Conservation (phyloP, 805 yeast genomes). For the Ogataea polymorpha region DNA sequence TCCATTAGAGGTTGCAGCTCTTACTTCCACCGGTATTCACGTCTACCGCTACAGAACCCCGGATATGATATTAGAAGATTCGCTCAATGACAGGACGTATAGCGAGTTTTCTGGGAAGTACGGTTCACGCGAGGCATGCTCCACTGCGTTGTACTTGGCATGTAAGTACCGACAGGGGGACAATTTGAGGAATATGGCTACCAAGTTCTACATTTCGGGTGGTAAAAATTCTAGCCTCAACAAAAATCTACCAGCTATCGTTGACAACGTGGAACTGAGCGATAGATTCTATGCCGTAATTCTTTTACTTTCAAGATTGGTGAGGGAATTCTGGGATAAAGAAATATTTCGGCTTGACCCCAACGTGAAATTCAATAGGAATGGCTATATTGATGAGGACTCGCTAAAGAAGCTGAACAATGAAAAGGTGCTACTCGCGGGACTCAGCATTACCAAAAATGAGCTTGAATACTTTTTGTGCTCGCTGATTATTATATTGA, state of each 20-base stretch:
- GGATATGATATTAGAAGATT: conserved; percentile 64
- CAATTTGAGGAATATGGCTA: conserved; percentile 44
- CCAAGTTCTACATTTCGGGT: conserved; percentile 48
- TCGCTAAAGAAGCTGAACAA: conserved; percentile 43
- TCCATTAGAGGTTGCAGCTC: conserved; percentile 71
- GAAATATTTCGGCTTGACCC: conserved; percentile 53
- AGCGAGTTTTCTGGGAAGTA: conserved; percentile 70
- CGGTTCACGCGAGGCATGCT: conserved; percentile 87
- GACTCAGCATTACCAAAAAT: conserved; percentile 42
- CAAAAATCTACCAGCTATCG: conserved; percentile 37
- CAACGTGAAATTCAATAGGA: conserved; percentile 32
- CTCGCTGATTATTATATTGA: conserved; percentile 64
- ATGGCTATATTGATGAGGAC: conserved; percentile 35
- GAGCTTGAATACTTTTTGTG: conserved; percentile 70
- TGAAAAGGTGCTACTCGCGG: conserved; percentile 38
- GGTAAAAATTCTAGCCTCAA: conserved; percentile 49
- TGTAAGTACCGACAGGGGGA: conserved; percentile 68
- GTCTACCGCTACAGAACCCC: conserved; percentile 78
- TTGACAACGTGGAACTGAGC: conserved; percentile 81
- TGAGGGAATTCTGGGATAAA: conserved; percentile 75
- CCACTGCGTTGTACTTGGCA: conserved; percentile 80
- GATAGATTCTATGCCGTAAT: conserved; percentile 90
- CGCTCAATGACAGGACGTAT: conserved; percentile 63
- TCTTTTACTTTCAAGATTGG: conserved; percentile 69
- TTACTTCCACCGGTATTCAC: conserved; percentile 77